phyloP scores from a whole-genome alignment of 768 basidiomycete genomes.

The Naganishia randhawae region DNA sequence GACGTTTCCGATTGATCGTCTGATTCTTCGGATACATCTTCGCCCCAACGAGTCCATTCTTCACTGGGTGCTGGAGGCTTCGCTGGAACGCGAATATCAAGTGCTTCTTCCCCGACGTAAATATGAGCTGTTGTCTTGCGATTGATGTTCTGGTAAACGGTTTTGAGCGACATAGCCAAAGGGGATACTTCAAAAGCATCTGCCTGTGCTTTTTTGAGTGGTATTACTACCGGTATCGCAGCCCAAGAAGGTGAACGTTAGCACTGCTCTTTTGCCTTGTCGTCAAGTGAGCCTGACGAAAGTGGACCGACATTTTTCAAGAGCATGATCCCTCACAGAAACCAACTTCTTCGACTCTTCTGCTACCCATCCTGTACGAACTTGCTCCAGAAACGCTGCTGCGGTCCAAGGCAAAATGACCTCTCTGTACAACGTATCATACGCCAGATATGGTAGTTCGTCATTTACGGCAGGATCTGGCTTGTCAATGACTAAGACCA shows the following conservation, averaged over 20 bases:
- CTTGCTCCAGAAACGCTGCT: conserved; percentile 86
- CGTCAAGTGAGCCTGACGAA: too few species aligned
- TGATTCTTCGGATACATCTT: conserved; percentile 33
- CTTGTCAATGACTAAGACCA: conserved; percentile 79
- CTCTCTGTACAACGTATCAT: conserved; percentile 79
- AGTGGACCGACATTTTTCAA: conserved; percentile 49
- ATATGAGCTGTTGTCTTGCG: conserved; percentile 71
- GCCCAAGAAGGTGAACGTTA: background rate
- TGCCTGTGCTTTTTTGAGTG: conserved; percentile 41
- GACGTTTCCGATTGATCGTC: conserved; percentile 30
- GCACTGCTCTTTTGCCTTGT: conserved; percentile 52
- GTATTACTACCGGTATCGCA: conserved; percentile 35
- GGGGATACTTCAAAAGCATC: conserved; percentile 66
- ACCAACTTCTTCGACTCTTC: conserved; percentile 69
- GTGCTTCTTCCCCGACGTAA: conserved; percentile 69
- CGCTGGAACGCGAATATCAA: conserved; percentile 83
- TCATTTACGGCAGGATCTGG: conserved; percentile 63
- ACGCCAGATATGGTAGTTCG: conserved; percentile 32
- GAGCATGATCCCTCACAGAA: conserved; percentile 66
- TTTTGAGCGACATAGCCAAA: conserved; percentile 73
- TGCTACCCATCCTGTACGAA: conserved; percentile 78
- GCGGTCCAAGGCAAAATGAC: conserved; percentile 86
- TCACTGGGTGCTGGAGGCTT: conserved; percentile 55
- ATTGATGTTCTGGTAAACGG: conserved; percentile 74
- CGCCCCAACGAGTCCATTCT: conserved; percentile 46